Conservation (phyloP, 2,329 filamentous ascomycete genomes). For the Penicillium sp. region DNA sequence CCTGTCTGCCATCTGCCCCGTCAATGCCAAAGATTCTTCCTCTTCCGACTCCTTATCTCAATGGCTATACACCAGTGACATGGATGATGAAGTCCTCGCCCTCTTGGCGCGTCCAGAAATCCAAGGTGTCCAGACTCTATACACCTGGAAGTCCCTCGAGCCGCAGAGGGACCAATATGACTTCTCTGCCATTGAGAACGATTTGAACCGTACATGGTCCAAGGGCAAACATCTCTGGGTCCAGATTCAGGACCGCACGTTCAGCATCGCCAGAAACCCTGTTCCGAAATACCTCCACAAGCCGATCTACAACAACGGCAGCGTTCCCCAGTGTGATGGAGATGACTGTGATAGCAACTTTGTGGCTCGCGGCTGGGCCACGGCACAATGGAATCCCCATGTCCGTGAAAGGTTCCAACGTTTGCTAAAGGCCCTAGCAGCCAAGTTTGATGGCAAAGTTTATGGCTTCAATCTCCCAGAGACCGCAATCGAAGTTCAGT, state of each 20-base stretch:
- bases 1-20: background rate
- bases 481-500: background rate
- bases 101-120: background rate
- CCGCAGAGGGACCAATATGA: background rate
- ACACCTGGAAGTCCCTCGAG: background rate
- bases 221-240: background rate
- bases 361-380: background rate
- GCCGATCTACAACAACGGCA: background rate
- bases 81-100: background rate
- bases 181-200: background rate
- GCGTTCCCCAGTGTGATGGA: background rate
- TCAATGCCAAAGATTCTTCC: background rate
- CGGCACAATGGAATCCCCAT: background rate
- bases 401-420: background rate
- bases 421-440: background rate
- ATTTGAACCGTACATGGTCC: background rate
- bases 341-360: background rate
- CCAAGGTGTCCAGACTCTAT: background rate
- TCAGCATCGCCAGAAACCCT: background rate
- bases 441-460: background rate
- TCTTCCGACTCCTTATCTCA: background rate
- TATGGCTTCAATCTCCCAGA: background rate
- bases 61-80: background rate
- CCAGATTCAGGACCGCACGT: background rate
- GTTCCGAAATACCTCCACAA: background rate